Percentiles rank a stretch among this genome's conserved stretches.
Evolutionary conservation across 2,329 filamentous ascomycete species (phyloP).

Genomic region (Paecilomyces dactylethromorphus): DNA sequence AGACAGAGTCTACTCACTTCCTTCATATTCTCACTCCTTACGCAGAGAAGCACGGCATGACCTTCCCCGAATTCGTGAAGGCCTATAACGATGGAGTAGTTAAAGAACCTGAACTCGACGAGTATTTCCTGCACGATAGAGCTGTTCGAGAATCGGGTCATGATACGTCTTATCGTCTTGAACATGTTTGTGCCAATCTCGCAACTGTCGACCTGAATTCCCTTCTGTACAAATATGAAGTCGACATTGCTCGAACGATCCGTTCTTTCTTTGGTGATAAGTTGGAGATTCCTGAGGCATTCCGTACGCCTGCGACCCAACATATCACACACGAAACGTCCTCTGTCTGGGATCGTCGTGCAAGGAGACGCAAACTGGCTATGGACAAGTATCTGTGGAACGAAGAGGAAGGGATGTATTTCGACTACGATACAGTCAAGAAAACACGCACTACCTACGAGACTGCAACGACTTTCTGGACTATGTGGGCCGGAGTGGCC

Average conservation of each 20-base stretch:
- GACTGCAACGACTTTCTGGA: conserved; percentile 91
- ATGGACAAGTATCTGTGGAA: conserved; percentile 96
- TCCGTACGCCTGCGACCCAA: conserved; percentile 60
- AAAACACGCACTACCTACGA: conserved; percentile 79
- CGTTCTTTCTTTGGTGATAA: conserved; percentile 77
- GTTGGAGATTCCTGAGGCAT: conserved; percentile 75
- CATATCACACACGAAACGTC: conserved; percentile 72
- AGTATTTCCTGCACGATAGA: conserved; percentile 93
- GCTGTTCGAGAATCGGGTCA: conserved; percentile 95
- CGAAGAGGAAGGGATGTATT: conserved; percentile 88
- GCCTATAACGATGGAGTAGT: conserved; percentile 79
- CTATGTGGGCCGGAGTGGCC: conserved; percentile 89
- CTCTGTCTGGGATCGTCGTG: conserved; percentile 82
- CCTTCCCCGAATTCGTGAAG: conserved; percentile 74
- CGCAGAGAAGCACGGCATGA: conserved; percentile 74
- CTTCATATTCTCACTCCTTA: conserved; percentile 76
- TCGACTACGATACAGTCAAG: conserved; percentile 87
- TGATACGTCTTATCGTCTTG: conserved; percentile 90
- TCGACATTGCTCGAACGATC: conserved; percentile 83
- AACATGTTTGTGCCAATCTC: conserved; percentile 77
- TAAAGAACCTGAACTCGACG: conserved; percentile 79
- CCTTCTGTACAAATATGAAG: conserved; percentile 92
- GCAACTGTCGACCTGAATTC: conserved; percentile 95
- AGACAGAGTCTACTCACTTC: conserved; percentile 85
- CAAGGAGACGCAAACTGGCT: conserved; percentile 71